Base-by-base conservation (phyloP, 345 rosid genomes). In the Luvunga scandens region DNA sequence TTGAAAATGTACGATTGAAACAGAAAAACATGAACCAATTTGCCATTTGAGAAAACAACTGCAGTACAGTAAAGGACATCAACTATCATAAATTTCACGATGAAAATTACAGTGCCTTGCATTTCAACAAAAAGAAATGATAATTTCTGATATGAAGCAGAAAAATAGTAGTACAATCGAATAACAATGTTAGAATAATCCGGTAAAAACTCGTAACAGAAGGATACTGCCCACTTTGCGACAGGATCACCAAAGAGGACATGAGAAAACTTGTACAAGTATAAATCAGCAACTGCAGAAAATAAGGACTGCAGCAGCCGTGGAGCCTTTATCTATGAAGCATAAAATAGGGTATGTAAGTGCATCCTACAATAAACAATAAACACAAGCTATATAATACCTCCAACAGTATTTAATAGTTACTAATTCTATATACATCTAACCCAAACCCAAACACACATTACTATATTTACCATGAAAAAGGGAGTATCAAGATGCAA, bases 11-110 rank as follows among this genome's bases (percentile, higher is more conserved):
- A 27, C 99, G 95, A 75, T 88, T 90, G 82, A 96, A 83, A 82
- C 97, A 96, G 89, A 88, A 96, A 84, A 94, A 94, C 81, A 88
- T 79, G 82, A 96, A 94, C 99, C 97, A 94, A 79, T 96, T 96
- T 66, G 87, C 55, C 91, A 90, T 68, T 83, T 92, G 94, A 83
- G 89, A 90, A 83, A 91, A 89, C 79, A 96, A 91, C 97, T 94
- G 82, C 22, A 59, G 55, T 39, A 77, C 50, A 60, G 91, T 91
- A 80, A 92, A 94, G 97, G 83, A 62, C 30, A 72, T 60, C 68
- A 77, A 78, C 75, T 50, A 22, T n/a, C 55, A 78, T 13, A 68
- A 71, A 75, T 39, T 16, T 18, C 62, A 57, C 13, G 19, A 67
- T 66, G 70, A 50, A 38, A 24, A 53, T 34, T 9, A 62, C 10